Evolutionary conservation across 306 rosid species (phyloP).

Genomic region (Rosa lucieae): DNA sequence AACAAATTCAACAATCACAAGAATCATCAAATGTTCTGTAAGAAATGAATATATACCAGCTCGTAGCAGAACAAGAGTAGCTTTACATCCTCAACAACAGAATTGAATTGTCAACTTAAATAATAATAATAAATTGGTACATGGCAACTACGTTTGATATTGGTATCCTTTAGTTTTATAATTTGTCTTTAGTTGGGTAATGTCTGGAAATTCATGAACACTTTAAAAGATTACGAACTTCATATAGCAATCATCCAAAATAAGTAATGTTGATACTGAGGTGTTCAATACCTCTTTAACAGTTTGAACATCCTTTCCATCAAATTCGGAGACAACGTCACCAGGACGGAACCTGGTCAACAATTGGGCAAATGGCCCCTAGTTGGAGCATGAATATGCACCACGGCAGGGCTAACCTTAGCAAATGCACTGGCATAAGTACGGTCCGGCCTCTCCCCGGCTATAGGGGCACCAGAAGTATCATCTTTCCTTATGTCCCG

Average conservation of each 20-base stretch:
- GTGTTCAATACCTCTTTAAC: conserved; percentile 48
- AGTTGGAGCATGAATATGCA: conserved; percentile 56
- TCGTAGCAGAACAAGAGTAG: background rate
- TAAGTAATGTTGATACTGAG: background rate
- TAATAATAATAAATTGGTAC: background rate
- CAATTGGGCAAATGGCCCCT: conserved; percentile 31
- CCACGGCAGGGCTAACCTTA: conserved; percentile 79
- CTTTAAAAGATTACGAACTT: background rate
- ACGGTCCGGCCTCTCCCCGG: conserved; percentile 41
- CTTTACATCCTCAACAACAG: background rate
- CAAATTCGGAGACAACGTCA: conserved; percentile 71
- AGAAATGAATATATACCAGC: background rate
- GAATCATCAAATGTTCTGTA: background rate
- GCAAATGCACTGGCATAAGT: conserved; percentile 85
- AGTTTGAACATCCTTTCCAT: conserved; percentile 40
- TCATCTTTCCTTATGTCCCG: conserved; percentile 37
- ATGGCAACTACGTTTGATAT: background rate
- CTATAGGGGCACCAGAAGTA: conserved; percentile 25
- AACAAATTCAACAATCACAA: conserved; percentile 13
- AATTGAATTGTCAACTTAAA: background rate
- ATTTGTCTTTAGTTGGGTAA: background rate
- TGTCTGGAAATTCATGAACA: background rate
- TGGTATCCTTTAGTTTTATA: background rate
- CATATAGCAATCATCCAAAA: conserved; percentile 3
- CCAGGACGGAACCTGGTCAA: conserved; percentile 66